Conservation (phyloP, 768 basidiomycete genomes). For the Hydnomerulius pinastri region DNA sequence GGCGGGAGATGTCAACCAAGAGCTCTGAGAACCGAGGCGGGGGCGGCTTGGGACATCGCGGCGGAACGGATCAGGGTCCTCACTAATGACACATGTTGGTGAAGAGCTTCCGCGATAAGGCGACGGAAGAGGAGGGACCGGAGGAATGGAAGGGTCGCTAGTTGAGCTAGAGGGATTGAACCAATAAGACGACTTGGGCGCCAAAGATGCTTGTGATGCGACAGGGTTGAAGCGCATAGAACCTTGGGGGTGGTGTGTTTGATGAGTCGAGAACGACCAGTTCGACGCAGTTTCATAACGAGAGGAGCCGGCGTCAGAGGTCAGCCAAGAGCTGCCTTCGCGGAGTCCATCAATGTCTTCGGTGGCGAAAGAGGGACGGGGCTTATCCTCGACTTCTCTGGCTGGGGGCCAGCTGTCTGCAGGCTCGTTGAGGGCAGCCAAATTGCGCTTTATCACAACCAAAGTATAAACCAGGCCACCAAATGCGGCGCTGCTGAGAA, state of each 20-base stretch:
- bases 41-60: conserved; percentile 50
- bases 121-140: conserved; percentile 57
- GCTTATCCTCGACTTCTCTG: conserved; percentile 51
- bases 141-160: conserved; percentile 50
- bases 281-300: conserved; percentile 60
- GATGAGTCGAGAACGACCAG: conserved; percentile 75
- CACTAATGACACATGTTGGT: conserved; percentile 41
- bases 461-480: conserved; percentile 64
- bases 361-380: conserved; percentile 63
- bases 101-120: conserved; percentile 51
- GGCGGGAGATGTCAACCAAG: conserved; percentile 70
- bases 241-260: conserved; percentile 42
- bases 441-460: conserved; percentile 64
- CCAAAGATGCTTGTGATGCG: conserved; percentile 35
- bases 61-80: conserved; percentile 65
- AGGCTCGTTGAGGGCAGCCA: conserved; percentile 53
- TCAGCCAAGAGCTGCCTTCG: conserved; percentile 82
- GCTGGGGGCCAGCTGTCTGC: conserved; percentile 63
- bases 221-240: conserved; percentile 14
- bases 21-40: conserved; percentile 66
- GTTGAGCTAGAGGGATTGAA: conserved; percentile 52
- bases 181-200: conserved; percentile 62
- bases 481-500: conserved; percentile 55
- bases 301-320: conserved; percentile 58
- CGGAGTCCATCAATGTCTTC: conserved; percentile 74